Conservation (phyloP, 2,329 filamentous ascomycete genomes). For the Amauroascus verrucosus region DNA sequence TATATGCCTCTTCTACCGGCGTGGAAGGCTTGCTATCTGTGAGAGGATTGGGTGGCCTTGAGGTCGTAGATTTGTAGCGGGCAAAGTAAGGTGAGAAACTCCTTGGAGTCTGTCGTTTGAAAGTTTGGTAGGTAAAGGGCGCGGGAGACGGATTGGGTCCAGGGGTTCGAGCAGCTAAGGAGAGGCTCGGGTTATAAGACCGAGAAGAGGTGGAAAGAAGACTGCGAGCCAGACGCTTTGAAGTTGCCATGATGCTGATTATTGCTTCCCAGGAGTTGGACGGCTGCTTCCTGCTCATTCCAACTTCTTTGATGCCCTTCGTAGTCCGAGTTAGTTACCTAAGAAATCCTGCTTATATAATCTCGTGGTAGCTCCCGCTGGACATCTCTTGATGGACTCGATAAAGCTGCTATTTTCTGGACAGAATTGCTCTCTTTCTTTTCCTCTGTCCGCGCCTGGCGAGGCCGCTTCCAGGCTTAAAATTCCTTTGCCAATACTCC, state of each 20-base stretch:
- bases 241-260: constrained; percentile 11
- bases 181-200: background rate
- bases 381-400: background rate
- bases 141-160: background rate
- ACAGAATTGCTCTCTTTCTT: too few relatives aligned
- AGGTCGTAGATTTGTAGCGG: constrained; percentile 25
- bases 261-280: too few relatives aligned
- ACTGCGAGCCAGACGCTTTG: constrained; percentile 10
- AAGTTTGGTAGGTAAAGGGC: background rate
- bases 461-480: too few relatives aligned
- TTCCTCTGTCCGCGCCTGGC: too few relatives aligned
- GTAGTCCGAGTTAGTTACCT: too few relatives aligned
- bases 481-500: too few relatives aligned
- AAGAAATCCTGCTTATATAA: background rate
- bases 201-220: constrained; percentile 3
- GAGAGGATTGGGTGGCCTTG: constrained; percentile 23
- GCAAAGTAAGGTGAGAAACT: constrained; percentile 13
- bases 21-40: constrained; percentile 28
- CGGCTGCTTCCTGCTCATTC: too few relatives aligned
- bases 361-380: background rate
- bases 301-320: too few relatives aligned
- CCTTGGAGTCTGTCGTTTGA: constrained; percentile 1
- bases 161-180: constrained; percentile 8
- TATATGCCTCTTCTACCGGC: constrained; percentile 27
- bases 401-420: too few relatives aligned